Base-by-base conservation (phyloP, 139 green algal species). In the Coelastrella sp. region DNA sequence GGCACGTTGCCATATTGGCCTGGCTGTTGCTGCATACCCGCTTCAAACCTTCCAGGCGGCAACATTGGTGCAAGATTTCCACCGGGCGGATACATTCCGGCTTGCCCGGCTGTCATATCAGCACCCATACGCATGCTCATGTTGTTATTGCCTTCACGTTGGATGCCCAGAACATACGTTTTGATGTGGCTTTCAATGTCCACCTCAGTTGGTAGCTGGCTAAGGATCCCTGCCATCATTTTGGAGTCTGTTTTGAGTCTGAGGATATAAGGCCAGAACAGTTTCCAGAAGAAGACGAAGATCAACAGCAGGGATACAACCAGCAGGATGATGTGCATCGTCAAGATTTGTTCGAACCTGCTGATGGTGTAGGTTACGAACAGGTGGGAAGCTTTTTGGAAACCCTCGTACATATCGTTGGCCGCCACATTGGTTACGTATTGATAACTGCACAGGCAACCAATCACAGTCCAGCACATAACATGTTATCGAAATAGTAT, bases 271-370 rank as follows among this genome's bases (percentile, higher is more conserved):
- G 69, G 81, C 4, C 53, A 59, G 66, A 74, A 74, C 66, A 74
- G 13, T 13, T 50, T 35, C 34, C 13, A 66, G 11, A 80, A 13
- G 27, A 50, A 80, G 11, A 45, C 17, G 27, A 66, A 30, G 7
- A 66, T 25, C 4, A 79, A 34, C 45, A 81, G 23, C 9, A 87
- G 32, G 3, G 38, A 62, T 37, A 30, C 15, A 21, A 81, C 71
- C 38, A 87, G 40, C 53, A 87, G 38, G 48, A 87, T 87, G 69
- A 87, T 81, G 38, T 82, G 69, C 30, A 87, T 34, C 50, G 32
- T 35, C 69, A 76, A 82, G 9, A 87, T 69, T 23, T 68, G 23
- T 37, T 82, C 13, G 32, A 75, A 63, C 30, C n/a, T 51, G 57
- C 17, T 21, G 35, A 86, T 80, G 25, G 51, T 84, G 71, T 64